phyloP scores from a whole-genome alignment of 1,284 basidiomycete genomes.

The Boletellus dicymbophilus region DNA sequence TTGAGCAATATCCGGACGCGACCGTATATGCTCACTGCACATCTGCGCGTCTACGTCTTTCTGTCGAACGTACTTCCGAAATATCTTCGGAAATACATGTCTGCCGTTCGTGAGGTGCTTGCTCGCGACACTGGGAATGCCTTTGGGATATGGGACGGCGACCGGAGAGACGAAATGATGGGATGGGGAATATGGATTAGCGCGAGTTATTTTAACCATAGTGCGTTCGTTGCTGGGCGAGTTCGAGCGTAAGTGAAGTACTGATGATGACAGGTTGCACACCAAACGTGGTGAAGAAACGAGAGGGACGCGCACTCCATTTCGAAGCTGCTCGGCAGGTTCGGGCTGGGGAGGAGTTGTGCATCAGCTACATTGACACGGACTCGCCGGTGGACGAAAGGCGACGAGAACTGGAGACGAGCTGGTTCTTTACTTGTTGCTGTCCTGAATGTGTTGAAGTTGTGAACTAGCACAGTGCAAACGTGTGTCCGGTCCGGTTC shows the following conservation, averaged over 20 bases:
- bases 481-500: neutral
- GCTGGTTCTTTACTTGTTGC: constrained; percentile 57
- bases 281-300: constrained; percentile 58
- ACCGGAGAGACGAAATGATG: constrained; percentile 54
- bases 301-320: constrained; percentile 45
- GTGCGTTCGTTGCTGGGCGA: constrained; percentile 35
- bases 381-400: constrained; percentile 41
- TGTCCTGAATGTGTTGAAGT: constrained; percentile 38
- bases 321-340: constrained; percentile 52
- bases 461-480: no score
- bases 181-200: constrained; percentile 63
- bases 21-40: constrained; percentile 45
- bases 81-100: constrained; percentile 39
- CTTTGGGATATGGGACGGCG: constrained; percentile 64
- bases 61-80: constrained; percentile 37
- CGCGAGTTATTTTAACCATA: constrained; percentile 69
- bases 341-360: constrained; percentile 54
- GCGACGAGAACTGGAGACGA: constrained; percentile 38
- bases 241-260: neutral
- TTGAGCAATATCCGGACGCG: constrained; percentile 39
- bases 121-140: constrained; percentile 65
- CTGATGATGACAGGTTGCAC: constrained; percentile 46
- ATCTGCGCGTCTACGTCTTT: constrained; percentile 50
- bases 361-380: constrained; percentile 55
- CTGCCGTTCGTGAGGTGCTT: constrained; percentile 50